Evolutionary conservation across 306 rosid genomes (phyloP), one percentile per base, ranked within the genome.

Genomic region (Herpetospermum pedunculosum): DNA sequence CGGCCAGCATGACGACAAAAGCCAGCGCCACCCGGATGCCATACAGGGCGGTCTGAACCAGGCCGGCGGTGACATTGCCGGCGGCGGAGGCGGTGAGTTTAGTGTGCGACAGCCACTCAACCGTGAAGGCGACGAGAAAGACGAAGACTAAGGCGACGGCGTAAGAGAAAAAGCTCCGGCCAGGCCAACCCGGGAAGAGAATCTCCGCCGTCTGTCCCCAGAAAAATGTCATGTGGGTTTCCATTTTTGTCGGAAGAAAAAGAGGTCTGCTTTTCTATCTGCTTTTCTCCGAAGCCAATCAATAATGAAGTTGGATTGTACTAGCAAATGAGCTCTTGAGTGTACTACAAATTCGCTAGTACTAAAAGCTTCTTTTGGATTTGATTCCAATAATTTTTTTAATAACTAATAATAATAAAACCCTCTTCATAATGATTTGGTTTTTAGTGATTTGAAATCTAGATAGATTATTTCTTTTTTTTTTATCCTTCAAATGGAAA

Each of bases 181-280:
- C 96, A 0, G 97, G 98, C 96, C 97, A 92, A 1, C 46, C 59
- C 23, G 58, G 0, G 87, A 90, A 90, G 43, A 92, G 85, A 35
- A 92, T 76, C 73, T 84, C 77, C 0, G 84, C 63, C 2, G 82
- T 70, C 5, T 79, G 79, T 6, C 98, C 97, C 97, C 98, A 92
- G 69, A 78, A 90, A 83, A 92, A 87, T 74, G 88, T 86, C 98
- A 92, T 88, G 88, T 92, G 98, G 81, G 62, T 82, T 91, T 79
- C 83, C 87, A 85, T 86, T 82, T 38, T 44, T 6, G 13, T 7
- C 4, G 1, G 29, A 9, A 49, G n/a, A 49, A 49, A n/a, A 4
- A 0, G 0, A 8, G 3, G 1, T 52, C 13, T 19, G 0, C 5
- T 30, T 30, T 30, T 30, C 3, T 1, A 0, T 5, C 0, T 5